phyloP scores from a whole-genome alignment of 2,329 filamentous ascomycete species.

The Aspergillus ochraceus region DNA sequence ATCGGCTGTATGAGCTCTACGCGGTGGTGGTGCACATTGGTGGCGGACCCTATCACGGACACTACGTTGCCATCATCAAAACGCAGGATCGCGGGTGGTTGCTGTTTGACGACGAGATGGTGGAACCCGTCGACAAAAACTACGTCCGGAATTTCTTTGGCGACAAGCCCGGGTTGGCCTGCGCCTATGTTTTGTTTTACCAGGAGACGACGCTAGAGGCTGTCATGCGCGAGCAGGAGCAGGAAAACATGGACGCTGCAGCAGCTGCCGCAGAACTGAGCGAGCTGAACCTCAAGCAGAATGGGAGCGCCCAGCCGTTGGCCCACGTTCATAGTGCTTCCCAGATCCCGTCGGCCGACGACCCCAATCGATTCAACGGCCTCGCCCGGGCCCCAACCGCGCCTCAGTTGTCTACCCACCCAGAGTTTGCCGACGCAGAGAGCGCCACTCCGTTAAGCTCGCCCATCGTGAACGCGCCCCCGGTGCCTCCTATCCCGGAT shows the following conservation, averaged over 20 bases:
- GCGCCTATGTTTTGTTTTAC: slow-evolving; percentile 96
- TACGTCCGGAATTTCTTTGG: slow-evolving; percentile 98
- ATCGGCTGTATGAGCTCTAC: slow-evolving; percentile 93
- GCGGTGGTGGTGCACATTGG: slow-evolving; percentile 97
- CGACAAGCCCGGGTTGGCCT: slow-evolving; percentile 85
- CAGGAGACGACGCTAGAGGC: slow-evolving; percentile 79
- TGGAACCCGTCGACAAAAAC: slow-evolving; percentile 94
- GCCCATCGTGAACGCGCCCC: slow-evolving; percentile 13
- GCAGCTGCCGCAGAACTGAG: slow-evolving; percentile 51
- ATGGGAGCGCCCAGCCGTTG: slow-evolving; percentile 33
- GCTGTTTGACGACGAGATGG: slow-evolving; percentile 96
- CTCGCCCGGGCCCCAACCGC: slow-evolving; percentile 43
- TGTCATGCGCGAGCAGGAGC: slow-evolving; percentile 76
- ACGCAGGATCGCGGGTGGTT: slow-evolving; percentile 95
- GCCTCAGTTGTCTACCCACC: slow-evolving; percentile 49
- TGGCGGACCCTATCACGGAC: slow-evolving; percentile 92
- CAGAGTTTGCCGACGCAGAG: slow-evolving; percentile 31
- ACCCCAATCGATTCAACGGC: slow-evolving; percentile 32
- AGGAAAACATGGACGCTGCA: slow-evolving; percentile 59
- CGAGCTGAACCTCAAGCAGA: slow-evolving; percentile 30
- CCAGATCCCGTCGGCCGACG: slow-evolving; percentile 36
- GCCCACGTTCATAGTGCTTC: slow-evolving; percentile 42
- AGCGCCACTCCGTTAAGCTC: slow-evolving; percentile 21
- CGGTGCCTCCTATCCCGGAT: slow-evolving; percentile 33
- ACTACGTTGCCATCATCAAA: slow-evolving; percentile 98